Evolutionary conservation across 23 red algal species (phyloP).

Genomic region (Gracilaria caudata): DNA sequence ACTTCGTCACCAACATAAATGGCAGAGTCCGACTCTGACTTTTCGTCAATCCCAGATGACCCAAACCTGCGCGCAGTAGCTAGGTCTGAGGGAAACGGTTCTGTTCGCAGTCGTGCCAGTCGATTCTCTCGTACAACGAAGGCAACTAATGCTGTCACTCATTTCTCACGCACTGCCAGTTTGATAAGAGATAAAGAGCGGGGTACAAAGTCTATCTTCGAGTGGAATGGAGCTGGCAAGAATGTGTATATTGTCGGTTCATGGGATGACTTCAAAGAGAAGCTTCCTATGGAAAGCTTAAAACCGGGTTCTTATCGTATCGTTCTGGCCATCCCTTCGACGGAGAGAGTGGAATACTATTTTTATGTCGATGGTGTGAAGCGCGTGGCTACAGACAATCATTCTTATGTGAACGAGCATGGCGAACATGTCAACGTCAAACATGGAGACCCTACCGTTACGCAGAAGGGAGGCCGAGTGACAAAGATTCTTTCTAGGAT

Average conservation of each 20-base stretch:
- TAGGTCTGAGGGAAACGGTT: constrained; percentile 16
- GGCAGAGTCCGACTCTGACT: constrained; percentile 55
- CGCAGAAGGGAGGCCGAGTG: constrained; percentile 33
- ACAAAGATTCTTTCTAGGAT: constrained; percentile 75
- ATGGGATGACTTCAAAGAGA: constrained; percentile 75
- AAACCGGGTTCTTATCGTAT: constrained; percentile 64
- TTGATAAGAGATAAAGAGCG: constrained; percentile 35
- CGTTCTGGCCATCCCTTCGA: constrained; percentile 53
- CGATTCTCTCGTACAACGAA: constrained; percentile 42
- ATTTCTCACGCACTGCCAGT: constrained; percentile 42
- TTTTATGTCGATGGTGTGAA: constrained; percentile 70
- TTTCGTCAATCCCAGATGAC: constrained; percentile 49
- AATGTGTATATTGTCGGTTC: constrained; percentile 69
- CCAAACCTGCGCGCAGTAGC: not conserved
- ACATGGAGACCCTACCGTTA: constrained; percentile 53
- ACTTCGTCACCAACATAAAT: not conserved
- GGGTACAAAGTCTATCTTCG: constrained; percentile 64
- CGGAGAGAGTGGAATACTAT: constrained; percentile 61
- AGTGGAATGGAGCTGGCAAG: constrained; percentile 72
- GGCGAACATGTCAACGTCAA: constrained; percentile 77
- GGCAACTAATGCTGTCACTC: not conserved
- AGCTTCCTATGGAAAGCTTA: constrained; percentile 75
- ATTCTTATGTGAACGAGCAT: constrained; percentile 39
- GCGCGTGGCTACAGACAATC: constrained; percentile 50
- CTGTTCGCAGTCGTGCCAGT: constrained; percentile 48